phyloP scores from a whole-genome alignment of 192 early-diverging fungal species.

The Haplosporangium gracile region DNA sequence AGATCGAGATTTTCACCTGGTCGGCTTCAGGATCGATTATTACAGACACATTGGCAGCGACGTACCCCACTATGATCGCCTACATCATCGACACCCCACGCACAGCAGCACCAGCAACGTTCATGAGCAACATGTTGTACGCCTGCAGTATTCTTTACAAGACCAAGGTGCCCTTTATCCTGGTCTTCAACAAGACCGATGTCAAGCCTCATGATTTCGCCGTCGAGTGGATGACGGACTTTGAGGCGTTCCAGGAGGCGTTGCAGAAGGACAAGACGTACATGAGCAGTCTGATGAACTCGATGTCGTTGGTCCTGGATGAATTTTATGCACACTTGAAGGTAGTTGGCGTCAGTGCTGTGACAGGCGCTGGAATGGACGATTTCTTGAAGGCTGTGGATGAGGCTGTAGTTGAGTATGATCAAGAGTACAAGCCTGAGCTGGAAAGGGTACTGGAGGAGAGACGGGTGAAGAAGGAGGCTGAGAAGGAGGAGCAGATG shows the following conservation, averaged over 20 bases:
- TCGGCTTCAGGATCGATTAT: constrained; percentile 97
- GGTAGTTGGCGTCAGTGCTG: constrained; percentile 90
- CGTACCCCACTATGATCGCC: constrained; percentile 91
- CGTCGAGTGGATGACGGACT: constrained; percentile 97
- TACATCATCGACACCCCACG: constrained; percentile 98
- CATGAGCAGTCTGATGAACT: constrained; percentile 93
- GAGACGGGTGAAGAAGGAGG: constrained; percentile 69
- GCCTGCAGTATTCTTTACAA: constrained; percentile 98
- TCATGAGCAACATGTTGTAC: constrained; percentile 99
- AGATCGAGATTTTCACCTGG: constrained; percentile 99
- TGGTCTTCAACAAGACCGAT: constrained; percentile 98
- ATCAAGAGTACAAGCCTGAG: constrained; percentile 88
- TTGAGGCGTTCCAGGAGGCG: constrained; percentile 93
- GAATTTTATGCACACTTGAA: constrained; percentile 93
- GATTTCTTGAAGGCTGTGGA: constrained; percentile 88
- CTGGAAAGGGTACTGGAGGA: constrained; percentile 80
- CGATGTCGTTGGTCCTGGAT: constrained; percentile 96
- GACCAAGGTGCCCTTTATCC: constrained; percentile 94
- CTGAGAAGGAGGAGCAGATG: constrained; percentile 79
- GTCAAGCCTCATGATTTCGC: constrained; percentile 93
- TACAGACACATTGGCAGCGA: constrained; percentile 91
- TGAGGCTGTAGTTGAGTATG: constrained; percentile 87
- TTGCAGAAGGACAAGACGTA: constrained; percentile 86
- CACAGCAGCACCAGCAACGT: constrained; percentile 91
- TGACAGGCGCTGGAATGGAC: constrained; percentile 93